phyloP scores from a whole-genome alignment of 179 eudicot genomes.

The Heliamphora pulchella region DNA sequence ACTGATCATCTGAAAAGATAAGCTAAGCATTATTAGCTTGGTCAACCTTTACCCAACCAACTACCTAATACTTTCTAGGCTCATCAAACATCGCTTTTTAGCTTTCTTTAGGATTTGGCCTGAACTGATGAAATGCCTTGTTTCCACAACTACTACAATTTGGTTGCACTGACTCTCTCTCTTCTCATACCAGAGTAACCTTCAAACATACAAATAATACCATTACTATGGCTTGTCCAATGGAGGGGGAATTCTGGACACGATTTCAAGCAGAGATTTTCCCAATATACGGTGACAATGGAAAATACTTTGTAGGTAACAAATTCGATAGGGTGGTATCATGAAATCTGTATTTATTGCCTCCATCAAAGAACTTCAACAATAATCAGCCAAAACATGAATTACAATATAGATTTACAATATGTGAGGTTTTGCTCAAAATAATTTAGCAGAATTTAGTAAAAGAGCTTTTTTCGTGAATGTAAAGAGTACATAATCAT shows the following conservation, averaged over 20 bases:
- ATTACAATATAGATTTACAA: background rate
- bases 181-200: background rate
- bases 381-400: background rate
- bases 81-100: too few species aligned
- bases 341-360: background rate
- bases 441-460: background rate
- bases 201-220: background rate
- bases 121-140: too few species aligned
- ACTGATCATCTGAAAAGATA: too few species aligned
- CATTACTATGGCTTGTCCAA: background rate
- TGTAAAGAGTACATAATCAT: background rate
- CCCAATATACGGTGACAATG: background rate
- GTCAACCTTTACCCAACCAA: too few species aligned
- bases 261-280: background rate
- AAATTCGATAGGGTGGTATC: background rate
- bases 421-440: background rate
- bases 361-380: background rate
- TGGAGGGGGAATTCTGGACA: too few species aligned
- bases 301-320: background rate
- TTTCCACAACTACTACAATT: background rate
- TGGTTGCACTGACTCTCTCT: background rate
- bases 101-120: too few species aligned
- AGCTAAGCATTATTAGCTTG: too few species aligned
- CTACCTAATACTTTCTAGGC: too few species aligned
- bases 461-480: background rate